Base-by-base conservation (phyloP, 345 rosid species). In the Eucalyptus brandiana region DNA sequence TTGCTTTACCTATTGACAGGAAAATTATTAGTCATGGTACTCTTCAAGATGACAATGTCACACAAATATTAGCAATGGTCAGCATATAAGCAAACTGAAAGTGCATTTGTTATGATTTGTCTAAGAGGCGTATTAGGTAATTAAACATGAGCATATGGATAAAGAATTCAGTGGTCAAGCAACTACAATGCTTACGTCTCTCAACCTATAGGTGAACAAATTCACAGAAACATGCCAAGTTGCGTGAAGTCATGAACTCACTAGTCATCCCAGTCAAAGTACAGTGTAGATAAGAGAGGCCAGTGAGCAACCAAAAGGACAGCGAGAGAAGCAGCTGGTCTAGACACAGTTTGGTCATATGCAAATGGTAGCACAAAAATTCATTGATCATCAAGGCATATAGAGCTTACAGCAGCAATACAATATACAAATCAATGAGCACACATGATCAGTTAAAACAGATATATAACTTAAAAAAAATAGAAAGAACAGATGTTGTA, bases 1-100 rank as follows among this genome's bases (percentile, higher is more conserved):
- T 98, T 98, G 99, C 92, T 97, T 97, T 89, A 95, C 98, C 99
- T 97, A 34, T n/a, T 86, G 30, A 89, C 17, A 47, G 18, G 58
- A 86, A 62, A 90, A 72, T 72, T 72, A 72, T 72, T 19, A 37
- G 45, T 72, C 83, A 72, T 26, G 0, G 28, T 72, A 72, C 83
- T 72, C 83, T 72, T 37, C 45, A 19, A 72, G 47, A 11, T 72
- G 83, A 72, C 45, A 19, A 72, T 72, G 83, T 0, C 44, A 37
- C 83, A 37, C 45, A 6, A 72, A 72, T 72, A 72, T 72, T 37
- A 37, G 26, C 28, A 72, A 9, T 37, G 5, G 83, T 72, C 83
- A 72, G 83, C 28, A 72, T 0, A 3, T 21, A 37, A 72, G 83
- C 83, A 72, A 37, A 37, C 83, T 34, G 4, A 69, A 69, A 69